phyloP scores from a whole-genome alignment of 2,329 filamentous ascomycete genomes.

The Xylariaceae sp. region DNA sequence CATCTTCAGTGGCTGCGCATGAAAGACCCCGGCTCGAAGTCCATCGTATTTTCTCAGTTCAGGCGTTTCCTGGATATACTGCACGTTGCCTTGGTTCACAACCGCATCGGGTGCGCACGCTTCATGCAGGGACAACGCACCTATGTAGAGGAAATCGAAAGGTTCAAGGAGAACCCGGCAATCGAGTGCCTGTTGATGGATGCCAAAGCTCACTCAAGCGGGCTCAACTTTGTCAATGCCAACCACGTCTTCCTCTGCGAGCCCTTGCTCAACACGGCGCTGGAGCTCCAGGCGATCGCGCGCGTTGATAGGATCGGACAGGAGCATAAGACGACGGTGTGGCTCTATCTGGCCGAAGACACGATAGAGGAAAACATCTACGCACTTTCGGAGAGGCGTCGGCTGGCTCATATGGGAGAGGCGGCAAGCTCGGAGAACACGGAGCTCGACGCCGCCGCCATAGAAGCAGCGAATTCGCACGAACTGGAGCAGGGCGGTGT shows the following conservation, averaged over 20 bases:
- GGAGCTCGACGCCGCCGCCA: slow-evolving; percentile 47
- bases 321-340: slow-evolving; percentile 80
- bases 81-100: too few relatives aligned
- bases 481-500: slow-evolving; percentile 73
- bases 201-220: slow-evolving; percentile 80
- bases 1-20: slow-evolving; percentile 82
- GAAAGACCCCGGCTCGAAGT: slow-evolving; percentile 81
- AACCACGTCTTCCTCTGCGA: slow-evolving; percentile 94
- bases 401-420: slow-evolving; percentile 68
- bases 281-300: slow-evolving; percentile 92
- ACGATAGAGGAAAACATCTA: slow-evolving; percentile 93
- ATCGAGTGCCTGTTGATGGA: slow-evolving; percentile 84
- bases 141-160: slow-evolving; percentile 60
- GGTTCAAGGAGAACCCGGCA: slow-evolving; percentile 68
- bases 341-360: slow-evolving; percentile 87
- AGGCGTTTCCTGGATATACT: slow-evolving; percentile 65
- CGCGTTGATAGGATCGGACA: slow-evolving; percentile 94
- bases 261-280: slow-evolving; percentile 84
- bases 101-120: too few relatives aligned
- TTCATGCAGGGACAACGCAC: slow-evolving; percentile 37
- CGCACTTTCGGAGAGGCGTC: slow-evolving; percentile 72
- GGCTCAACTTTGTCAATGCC: slow-evolving; percentile 86
- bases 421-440: slow-evolving; percentile 35
- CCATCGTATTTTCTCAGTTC: slow-evolving; percentile 85
- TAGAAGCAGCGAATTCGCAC: slow-evolving; percentile 80